Conservation (phyloP, 805 yeast genomes). For the Lipomyces kockii region DNA sequence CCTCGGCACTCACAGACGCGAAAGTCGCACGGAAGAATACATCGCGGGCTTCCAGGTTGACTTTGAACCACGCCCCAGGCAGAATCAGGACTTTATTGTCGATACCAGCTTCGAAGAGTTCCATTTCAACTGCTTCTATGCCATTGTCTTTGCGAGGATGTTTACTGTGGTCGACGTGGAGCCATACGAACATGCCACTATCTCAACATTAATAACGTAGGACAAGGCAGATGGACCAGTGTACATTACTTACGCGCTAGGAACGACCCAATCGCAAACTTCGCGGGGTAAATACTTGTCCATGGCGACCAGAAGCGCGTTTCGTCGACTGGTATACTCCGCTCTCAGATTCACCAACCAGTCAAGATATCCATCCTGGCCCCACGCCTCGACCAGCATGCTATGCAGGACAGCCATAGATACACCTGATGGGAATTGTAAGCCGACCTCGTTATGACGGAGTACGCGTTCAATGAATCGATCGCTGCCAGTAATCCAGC, state of each 20-base stretch:
- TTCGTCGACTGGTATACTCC: slow-evolving; percentile 87
- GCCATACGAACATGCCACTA: slow-evolving; percentile 80
- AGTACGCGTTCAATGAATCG: slow-evolving; percentile 65
- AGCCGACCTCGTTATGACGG: slow-evolving; percentile 77
- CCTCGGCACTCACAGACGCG: slow-evolving; percentile 48
- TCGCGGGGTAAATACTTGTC: slow-evolving; percentile 58
- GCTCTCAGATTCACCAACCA: slow-evolving; percentile 78
- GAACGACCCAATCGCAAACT: slow-evolving; percentile 46
- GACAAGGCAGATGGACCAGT: background rate
- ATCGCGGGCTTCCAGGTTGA: slow-evolving; percentile 30
- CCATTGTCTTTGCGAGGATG: slow-evolving; percentile 61
- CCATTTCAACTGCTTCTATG: slow-evolving; percentile 43
- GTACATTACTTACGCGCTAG: slow-evolving; percentile 60
- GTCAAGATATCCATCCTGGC: slow-evolving; percentile 83
- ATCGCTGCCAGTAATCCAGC: slow-evolving; percentile 84
- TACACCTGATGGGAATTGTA: slow-evolving; percentile 83
- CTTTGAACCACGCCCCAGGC: slow-evolving; percentile 51
- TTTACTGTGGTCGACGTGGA: slow-evolving; percentile 70
- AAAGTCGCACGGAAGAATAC: slow-evolving; percentile 52
- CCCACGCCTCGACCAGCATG: slow-evolving; percentile 75
- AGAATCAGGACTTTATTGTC: slow-evolving; percentile 46
- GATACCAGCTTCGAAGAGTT: slow-evolving; percentile 45
- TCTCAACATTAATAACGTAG: background rate
- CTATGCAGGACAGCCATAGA: slow-evolving; percentile 73
- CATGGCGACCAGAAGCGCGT: slow-evolving; percentile 79